phyloP scores from a whole-genome alignment of 257 asterid genomes.

The Ballota nigra region DNA sequence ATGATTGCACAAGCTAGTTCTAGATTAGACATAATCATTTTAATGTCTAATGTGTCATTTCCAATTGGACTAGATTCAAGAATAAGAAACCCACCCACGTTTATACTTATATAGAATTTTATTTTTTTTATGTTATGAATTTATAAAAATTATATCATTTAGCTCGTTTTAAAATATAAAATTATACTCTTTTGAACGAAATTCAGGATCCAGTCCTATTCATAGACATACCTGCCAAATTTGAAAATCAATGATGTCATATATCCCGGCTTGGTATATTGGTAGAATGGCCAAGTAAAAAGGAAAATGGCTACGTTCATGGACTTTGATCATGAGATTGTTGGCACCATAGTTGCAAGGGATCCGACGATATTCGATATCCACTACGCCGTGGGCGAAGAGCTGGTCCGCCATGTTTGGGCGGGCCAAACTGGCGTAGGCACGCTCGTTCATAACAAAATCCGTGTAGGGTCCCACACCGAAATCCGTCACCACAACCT shows the following conservation, averaged over 20 bases:
- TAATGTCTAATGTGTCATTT: no score
- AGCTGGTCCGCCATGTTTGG: constrained; percentile 49
- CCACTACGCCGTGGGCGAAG: constrained; percentile 56
- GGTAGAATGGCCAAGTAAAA: constrained; percentile 60
- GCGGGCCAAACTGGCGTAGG: constrained; percentile 53
- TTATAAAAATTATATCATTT: no score
- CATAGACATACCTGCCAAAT: constrained; percentile 65
- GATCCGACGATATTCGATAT: constrained; percentile 50
- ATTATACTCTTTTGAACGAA: no score
- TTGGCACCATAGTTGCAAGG: constrained; percentile 39
- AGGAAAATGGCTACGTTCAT: constrained; percentile 47
- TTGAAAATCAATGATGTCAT: constrained; percentile 45
- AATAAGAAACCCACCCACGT: no score
- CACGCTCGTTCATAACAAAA: constrained; percentile 56
- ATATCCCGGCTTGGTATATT: constrained; percentile 49
- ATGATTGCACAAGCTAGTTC: no score
- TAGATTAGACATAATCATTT: no score
- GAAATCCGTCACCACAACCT: constrained; percentile 62
- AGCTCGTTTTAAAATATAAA: no score
- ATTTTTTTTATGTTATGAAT: no score
- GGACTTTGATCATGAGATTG: constrained; percentile 53
- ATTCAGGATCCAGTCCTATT: no score
- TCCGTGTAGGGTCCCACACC: constrained; percentile 68
- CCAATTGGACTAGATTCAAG: no score
- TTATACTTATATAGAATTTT: no score